Conservation (phyloP, 2,329 filamentous ascomycete species). For the Salinomyces thailandicus region DNA sequence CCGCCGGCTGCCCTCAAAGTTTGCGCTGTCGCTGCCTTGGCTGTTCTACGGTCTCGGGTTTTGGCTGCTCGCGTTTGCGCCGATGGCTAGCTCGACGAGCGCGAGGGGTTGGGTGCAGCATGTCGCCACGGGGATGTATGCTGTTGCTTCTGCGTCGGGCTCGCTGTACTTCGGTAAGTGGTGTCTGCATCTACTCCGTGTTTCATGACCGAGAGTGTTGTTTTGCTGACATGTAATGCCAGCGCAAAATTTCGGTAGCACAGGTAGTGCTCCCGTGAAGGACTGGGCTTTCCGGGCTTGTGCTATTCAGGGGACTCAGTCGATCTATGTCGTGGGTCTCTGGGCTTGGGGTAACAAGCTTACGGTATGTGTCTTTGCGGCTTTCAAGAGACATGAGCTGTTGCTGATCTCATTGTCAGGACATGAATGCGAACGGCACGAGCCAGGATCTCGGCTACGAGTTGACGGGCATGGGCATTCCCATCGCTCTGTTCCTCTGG, state of each 20-base stretch:
- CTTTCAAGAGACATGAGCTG: no score
- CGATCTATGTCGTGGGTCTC: constrained; percentile 53
- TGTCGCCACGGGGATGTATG: constrained; percentile 51
- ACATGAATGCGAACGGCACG: constrained; percentile 33
- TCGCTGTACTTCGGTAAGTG: constrained; percentile 53
- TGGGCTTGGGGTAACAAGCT: constrained; percentile 58
- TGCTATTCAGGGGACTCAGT: constrained; percentile 56
- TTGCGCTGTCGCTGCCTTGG: constrained; percentile 51
- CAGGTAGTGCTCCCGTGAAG: constrained; percentile 47
- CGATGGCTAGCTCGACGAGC: constrained; percentile 36
- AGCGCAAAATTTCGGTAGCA: constrained; percentile 34
- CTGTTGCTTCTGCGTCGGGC: constrained; percentile 51
- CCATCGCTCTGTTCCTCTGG: constrained; percentile 49
- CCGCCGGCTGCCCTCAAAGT: constrained; percentile 46
- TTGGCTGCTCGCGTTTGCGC: constrained; percentile 51
- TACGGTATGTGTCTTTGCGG: no score
- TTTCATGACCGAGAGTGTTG: neutral
- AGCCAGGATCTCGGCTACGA: constrained; percentile 15
- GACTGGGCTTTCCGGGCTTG: constrained; percentile 59
- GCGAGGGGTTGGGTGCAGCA: constrained; percentile 48
- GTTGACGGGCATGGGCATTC: constrained; percentile 44
- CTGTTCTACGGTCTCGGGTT: constrained; percentile 54
- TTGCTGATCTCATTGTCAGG: no score
- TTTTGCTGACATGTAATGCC: neutral
- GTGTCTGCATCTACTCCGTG: neutral